Evolutionary conservation across 2,329 filamentous ascomycete genomes (phyloP), one percentile per base, ranked within the genome.

Genomic region (Xylariaceae sp.): DNA sequence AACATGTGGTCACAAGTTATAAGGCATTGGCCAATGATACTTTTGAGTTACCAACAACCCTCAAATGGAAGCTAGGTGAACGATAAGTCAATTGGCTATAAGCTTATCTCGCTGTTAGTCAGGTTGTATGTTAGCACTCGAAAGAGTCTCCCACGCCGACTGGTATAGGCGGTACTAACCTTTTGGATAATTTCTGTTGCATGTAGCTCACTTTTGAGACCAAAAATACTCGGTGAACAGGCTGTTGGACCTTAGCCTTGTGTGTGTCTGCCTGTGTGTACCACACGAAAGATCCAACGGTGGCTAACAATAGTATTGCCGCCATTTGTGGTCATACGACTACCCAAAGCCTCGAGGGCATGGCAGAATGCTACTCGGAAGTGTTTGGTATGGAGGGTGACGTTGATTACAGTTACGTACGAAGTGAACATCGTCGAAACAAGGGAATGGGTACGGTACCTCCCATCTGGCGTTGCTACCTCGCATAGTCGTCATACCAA

Each of bases 41-140:
- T 15, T 21, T 27, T 9, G 13, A 36, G 35, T 27, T 10, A 15
- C n/a, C 13, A n/a, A 29, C 8, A 16, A 27, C 16, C 16, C 13
- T 18, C 4, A 9, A 11, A 26, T 18, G 30, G 37, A 15, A 32
- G 23, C n/a, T n/a, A n/a, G 37, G 21, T 43, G 18, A 13, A 23
- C 37, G 29, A 53, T 36, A 6, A 18, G 20, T 20, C 26, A 18
- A 43, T 48, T 53, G n/a, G 50, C 32, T 23, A 53, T 21, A 18
- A 33, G 43, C 21, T 29, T 21, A 32, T 32, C 39, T 9, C 44
- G 30, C 37, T 37, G 36, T 53, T 18, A 13, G 6, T n/a, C 11
- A 36, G 10, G 15, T 11, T 24, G 3, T 23, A n/a, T 24, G 13
- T 24, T 20, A 39, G 40, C n/a, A 43, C 18, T 33, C 33, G 16